phyloP scores from a whole-genome alignment of 2,329 filamentous ascomycete genomes.

The Nannizzia gypsea region DNA sequence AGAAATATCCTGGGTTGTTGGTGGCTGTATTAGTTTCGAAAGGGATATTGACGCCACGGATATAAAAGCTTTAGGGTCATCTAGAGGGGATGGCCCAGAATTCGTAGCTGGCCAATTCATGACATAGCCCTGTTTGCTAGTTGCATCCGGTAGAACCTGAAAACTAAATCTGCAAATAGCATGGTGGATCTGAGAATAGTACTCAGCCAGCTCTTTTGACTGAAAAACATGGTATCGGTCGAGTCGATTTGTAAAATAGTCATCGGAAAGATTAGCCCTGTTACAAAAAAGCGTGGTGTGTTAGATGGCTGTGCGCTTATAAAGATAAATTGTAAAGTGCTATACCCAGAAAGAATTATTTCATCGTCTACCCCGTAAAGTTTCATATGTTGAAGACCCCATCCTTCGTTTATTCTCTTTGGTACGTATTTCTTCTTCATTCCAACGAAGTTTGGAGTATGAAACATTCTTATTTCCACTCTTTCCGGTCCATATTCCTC shows the following conservation, averaged over 20 bases:
- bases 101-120: conserved; percentile 66
- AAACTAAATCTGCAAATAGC: conserved; percentile 74
- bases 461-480: conserved; percentile 93
- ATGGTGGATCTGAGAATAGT: conserved; percentile 67
- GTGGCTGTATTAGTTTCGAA: conserved; percentile 51
- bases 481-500: conserved; percentile 69
- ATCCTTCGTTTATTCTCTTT: conserved; percentile 88
- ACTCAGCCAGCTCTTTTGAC: conserved; percentile 65
- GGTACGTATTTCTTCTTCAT: conserved; percentile 73
- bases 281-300: conserved; percentile 7
- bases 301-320: not conserved
- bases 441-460: conserved; percentile 89
- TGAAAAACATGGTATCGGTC: conserved; percentile 89
- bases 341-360: conserved; percentile 79
- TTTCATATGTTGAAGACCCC: conserved; percentile 99
- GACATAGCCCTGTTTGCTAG: conserved; percentile 38
- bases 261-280: conserved; percentile 73
- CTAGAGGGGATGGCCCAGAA: conserved; percentile 60
- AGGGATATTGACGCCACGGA: conserved; percentile 55
- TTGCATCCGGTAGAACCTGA: conserved; percentile 50
- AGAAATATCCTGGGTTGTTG: conserved; percentile 23
- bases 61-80: conserved; percentile 58
- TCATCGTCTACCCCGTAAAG: conserved; percentile 92
- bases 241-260: conserved; percentile 94
- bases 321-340: conserved; percentile 4